phyloP scores from a whole-genome alignment of 1,139 yeast genomes.

The Debaryomyces singareniensis region DNA sequence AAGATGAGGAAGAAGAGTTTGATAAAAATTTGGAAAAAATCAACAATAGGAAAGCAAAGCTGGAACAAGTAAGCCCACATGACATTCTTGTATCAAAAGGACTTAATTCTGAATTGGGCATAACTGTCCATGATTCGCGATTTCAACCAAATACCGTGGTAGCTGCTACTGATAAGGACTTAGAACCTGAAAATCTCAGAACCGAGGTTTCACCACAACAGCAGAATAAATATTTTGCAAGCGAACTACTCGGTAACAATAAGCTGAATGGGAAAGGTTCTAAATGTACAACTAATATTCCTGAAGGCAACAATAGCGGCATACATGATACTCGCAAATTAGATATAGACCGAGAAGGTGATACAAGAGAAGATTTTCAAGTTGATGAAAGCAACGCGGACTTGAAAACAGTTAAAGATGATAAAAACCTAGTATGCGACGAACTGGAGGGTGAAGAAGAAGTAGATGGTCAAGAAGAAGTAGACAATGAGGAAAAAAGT shows the following conservation, averaged over 20 bases:
- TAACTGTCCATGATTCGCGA: no score
- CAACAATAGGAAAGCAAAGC: conserved; percentile 1
- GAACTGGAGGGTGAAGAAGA: conserved; percentile 4
- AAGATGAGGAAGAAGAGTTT: conserved; percentile 1
- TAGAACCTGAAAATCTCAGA: no score
- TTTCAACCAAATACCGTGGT: no score
- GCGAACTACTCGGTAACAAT: no score
- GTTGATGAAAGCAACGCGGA: no score
- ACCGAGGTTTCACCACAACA: no score
- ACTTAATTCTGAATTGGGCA: not conserved
- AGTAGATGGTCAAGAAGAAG: conserved; percentile 2
- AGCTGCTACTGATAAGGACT: no score
- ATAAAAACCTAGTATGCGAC: conserved; percentile 5
- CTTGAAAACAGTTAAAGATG: conserved; percentile 9
- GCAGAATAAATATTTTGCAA: no score
- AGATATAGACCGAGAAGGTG: not conserved
- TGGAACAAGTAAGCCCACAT: no score
- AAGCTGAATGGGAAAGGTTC: no score
- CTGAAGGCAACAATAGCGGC: not conserved
- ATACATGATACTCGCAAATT: not conserved
- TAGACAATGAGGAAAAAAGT: not conserved
- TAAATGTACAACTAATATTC: no score
- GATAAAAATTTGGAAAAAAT: conserved; percentile 2
- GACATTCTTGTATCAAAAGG: not conserved
- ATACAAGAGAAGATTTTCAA: conserved; percentile 5